Base-by-base conservation (phyloP, 2,329 filamentous ascomycete species). In the Lecanicillium sp. region DNA sequence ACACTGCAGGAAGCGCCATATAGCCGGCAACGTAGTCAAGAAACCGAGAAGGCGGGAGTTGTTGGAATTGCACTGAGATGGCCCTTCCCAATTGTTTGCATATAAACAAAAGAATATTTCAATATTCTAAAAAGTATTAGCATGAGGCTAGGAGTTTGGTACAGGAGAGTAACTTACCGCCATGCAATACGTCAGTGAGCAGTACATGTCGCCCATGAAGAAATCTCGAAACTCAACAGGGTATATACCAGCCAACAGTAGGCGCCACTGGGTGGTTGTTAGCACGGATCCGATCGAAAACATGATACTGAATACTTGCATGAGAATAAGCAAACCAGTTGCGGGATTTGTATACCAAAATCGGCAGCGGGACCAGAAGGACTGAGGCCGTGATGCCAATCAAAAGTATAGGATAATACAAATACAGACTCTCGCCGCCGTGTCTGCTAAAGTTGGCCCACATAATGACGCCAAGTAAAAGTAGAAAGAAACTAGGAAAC, bases 151-250 rank as follows among this genome's bases (percentile, higher is more conserved):
- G 16, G n/a, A 17, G 37, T 5, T 25, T 12, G 2, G 2, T 3
- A n/a, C 14, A 7, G 2, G 4, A 4, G 4, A 13, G 3, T 8
- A 13, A 75, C 83, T 66, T 70, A 90, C 85, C 44, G 85, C 83
- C 61, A 86, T 85, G 13, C 83, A 75, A 59, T 98, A 98, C 5
- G 89, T 94, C 40, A 94, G 70, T 3, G 92, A 96, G 61, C 90
- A 96, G 60, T 94, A 95, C 71, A 96, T 95, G 57, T 98, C 92
- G 37, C 92, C 92, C 0, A 96, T 73, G 60, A 95, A 96, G 64
- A 98, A 96, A 60, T 98, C 92, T 42, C 89, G 78, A 58, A 96
- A 98, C 57, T 96, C 90, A 35, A 98, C 92, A 2, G 87, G 87
- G 53, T 94, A 95, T 15, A 94, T 58, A 4, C 89, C 89, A 12